Evolutionary conservation across 1,139 yeast species (phyloP), one percentile per base, ranked within the genome.

Genomic region (Ogataea hybrid): DNA sequence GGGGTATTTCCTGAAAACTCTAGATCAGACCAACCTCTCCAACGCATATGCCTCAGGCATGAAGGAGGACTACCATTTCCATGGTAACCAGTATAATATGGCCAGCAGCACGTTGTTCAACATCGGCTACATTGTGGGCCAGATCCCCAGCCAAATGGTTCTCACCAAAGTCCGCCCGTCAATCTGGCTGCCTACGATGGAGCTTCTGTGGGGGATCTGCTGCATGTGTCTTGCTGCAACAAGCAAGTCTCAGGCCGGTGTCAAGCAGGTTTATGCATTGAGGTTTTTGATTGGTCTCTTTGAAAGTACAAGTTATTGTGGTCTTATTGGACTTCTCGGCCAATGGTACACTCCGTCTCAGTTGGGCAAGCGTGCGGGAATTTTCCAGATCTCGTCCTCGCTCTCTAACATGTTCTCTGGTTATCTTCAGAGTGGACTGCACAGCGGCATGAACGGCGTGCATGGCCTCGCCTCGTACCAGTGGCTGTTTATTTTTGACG

Each of bases 31-130:
- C 20, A 75, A 75, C 52, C 50, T 78, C 28, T 61, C 73, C 32
- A 78, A 76, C 53, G 84, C 84, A 2, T 79, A 77, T 54, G 81
- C 78, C 17, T 70, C 78, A 2, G 84, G 84, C 5, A 73, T 79
- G 79, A 68, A 71, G 50, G 75, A 75, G 38, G 79, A 72, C 38
- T 54, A 78, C 39, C 57, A 64, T 6, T 68, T 80, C 70, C 54
- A 60, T 16, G 78, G 79, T 14, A 66, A 77, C 49, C 69, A 71
- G 51, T 65, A 63, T 44, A 77, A 77, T 49, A 49, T 73, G 28
- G 69, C 77, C 39, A 72, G 75, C 49, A 71, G 74, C 49, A 77
- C 84, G 0, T 68, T 77, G 37, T 79, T 78, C 58, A 76, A 76
- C 12, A 72, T 78, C 5, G 85, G 85, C 2, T 78, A 78, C 57